Evolutionary conservation across 306 rosid species (phyloP), one percentile per base, ranked within the genome.

Genomic region (Prunus armeniaca): DNA sequence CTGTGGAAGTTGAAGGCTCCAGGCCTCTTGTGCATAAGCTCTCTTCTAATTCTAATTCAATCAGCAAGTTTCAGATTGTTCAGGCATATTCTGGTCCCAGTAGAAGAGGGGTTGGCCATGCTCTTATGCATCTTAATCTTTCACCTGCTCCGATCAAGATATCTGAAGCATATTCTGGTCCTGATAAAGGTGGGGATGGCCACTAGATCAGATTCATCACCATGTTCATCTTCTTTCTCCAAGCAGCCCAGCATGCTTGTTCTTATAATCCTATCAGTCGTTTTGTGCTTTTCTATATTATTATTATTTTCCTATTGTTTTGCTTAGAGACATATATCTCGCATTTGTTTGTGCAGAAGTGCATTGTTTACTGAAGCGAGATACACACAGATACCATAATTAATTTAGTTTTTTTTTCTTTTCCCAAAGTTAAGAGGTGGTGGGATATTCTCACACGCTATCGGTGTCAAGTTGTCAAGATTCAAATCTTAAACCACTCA

Each of bases 61-160:
- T 45, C 3, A 56, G 68, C 67, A 58, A 50, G 54, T 77, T 82
- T 69, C 55, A 56, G 61, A 76, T 78, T 46, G 86, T 75, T 69
- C 73, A 71, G 80, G 89, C 93, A 72, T 86, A 87, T 67, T 82
- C 89, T 47, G 96, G 90, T 66, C 96, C 91, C 19, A 88, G 87
- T 69, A 47, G 45, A 50, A 30, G 79, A 34, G 88, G 91, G 38
- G 65, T 14, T 22, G 96, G 86, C 46, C 92, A 79, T 20, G 25
- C 67, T 3, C 12, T 54, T 51, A 49, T 61, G 77, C 77, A 73
- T 46, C 25, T 46, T 1, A 27, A 12, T 60, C 54, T 69, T 51
- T 46, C 56, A 25, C 25, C 77, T 0, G 5, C 61, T 61, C 38
- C 55, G 12, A 9, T 57, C 54, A 65, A 79, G 75, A 80, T 2